Evolutionary conservation across 495 filamentous ascomycete genomes (phyloP), one percentile per base, ranked within the genome.

Genomic region (Trichoderma asperelloides): DNA sequence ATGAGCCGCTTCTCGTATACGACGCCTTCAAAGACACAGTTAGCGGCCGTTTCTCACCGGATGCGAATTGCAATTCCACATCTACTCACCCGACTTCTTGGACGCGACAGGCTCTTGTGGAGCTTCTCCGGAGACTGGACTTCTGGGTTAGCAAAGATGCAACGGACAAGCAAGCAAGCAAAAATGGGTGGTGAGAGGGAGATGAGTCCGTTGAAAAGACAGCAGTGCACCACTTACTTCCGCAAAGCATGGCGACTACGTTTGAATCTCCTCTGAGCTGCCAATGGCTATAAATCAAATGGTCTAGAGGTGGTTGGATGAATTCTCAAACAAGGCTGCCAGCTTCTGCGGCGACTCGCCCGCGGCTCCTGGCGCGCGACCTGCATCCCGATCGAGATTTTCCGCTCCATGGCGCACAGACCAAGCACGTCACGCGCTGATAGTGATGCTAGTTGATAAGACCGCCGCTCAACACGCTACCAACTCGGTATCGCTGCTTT

Each of bases 1-100:
- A 98, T 91, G 57, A 98, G 81, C 62, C 94, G 89, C 80, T 91
- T 96, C 79, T 98, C 95, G 76, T 94, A 98, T 47, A 98, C 86
- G 74, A 87, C 88, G 72, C 93, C 92, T 92, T n/a, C 5, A 69
- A 25, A 62, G 64, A 9, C 65, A 9, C 55, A 67, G 80, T 64
- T 73, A 82, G 78, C n/a, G n/a, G n/a, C 71, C 65, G 68, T 64
- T 66, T 39, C 47, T 28, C 51, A 21, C 65, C 66, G 57, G 37
- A 62, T 49, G 66, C 18, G 30, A 40, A n/a, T 1, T 55, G 67
- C 65, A 65, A 65, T 67, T 62, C 21, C 55, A 13, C n/a, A 30
- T 33, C 37, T 65, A 82, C 87, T 67, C 86, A 92, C 93, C 94
- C 75, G 91, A 94, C 82, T 96, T 96, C 73, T 88, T 85, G 74